phyloP scores from a whole-genome alignment of 73 alveolate genomes.

The Paramecium primaurelia region DNA sequence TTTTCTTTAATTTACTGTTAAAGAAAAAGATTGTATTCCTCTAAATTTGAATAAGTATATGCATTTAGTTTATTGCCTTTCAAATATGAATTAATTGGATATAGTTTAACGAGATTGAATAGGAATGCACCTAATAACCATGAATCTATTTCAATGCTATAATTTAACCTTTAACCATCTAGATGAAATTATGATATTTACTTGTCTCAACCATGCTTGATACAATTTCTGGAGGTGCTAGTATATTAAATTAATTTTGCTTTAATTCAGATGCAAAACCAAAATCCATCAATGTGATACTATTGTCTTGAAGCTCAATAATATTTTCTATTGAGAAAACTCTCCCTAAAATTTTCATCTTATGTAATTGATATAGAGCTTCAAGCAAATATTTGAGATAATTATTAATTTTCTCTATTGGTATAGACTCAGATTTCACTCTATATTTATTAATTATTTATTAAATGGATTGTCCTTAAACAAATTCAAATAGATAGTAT shows the following conservation, averaged over 20 bases:
- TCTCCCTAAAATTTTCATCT: background rate
- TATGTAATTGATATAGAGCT: background rate
- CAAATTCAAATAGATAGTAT: background rate
- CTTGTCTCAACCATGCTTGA: background rate
- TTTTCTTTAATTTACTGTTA: background rate
- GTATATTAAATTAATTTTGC: background rate
- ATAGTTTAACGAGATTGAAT: background rate
- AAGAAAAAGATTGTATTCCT: background rate
- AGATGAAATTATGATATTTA: background rate
- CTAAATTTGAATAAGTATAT: background rate
- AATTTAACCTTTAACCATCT: background rate
- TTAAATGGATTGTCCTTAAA: background rate
- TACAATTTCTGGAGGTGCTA: background rate
- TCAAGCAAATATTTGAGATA: background rate
- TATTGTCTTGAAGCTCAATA: background rate
- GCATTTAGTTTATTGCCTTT: background rate
- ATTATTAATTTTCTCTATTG: background rate
- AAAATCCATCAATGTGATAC: slow-evolving; percentile 19
- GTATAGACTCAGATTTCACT: background rate
- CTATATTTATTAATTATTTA: background rate
- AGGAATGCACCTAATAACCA: slow-evolving; percentile 1
- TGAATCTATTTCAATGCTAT: background rate
- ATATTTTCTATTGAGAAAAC: background rate
- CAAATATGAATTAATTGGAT: background rate
- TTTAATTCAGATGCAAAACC: background rate